Evolutionary conservation across 208 protist genomes (phyloP), one percentile per base, ranked within the genome.

Genomic region (Acanthamoeba lenticulata): DNA sequence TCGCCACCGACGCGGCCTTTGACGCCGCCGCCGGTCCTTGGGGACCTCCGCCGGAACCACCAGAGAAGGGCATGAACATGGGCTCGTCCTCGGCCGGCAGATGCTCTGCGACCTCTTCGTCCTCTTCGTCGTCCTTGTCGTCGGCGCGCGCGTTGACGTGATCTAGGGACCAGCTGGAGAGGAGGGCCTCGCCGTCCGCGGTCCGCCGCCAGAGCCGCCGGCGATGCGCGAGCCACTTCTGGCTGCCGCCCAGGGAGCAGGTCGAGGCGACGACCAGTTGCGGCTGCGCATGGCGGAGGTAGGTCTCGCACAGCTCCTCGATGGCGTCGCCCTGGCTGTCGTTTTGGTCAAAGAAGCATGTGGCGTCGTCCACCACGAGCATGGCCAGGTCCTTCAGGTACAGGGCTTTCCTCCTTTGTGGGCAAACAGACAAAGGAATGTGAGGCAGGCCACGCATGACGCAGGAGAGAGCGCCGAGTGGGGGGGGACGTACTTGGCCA

Each of bases 401-500:
- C 11, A 99, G 96, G 21, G 98, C 97, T 21, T 98, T 97, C 24
- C 29, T 15, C 19, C 29, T 90, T n/a, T 36, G n/a, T n/a, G n/a
- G n/a, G n/a, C n/a, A n/a, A n/a, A n/a, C n/a, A n/a, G n/a, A n/a
- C n/a, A n/a, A n/a, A n/a, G n/a, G n/a, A n/a, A n/a, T n/a, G n/a
- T n/a, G n/a, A n/a, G n/a, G n/a, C n/a, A n/a, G n/a, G n/a, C n/a
- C n/a, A n/a, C n/a, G n/a, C n/a, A n/a, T n/a, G n/a, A n/a, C n/a
- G n/a, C n/a, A n/a, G n/a, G n/a, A n/a, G n/a, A n/a, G n/a, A n/a
- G n/a, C n/a, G n/a, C n/a, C n/a, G n/a, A n/a, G n/a, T n/a, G n/a
- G 21, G 99, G 96, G 32, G 97, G 94, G 42, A 97, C 95, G 49
- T 98, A 96, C 55, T 97, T 97, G 69, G 99, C 99, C 98, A 99